phyloP scores from a whole-genome alignment of 2,329 filamentous ascomycete species.

The Myriosclerotinia duriaeana region DNA sequence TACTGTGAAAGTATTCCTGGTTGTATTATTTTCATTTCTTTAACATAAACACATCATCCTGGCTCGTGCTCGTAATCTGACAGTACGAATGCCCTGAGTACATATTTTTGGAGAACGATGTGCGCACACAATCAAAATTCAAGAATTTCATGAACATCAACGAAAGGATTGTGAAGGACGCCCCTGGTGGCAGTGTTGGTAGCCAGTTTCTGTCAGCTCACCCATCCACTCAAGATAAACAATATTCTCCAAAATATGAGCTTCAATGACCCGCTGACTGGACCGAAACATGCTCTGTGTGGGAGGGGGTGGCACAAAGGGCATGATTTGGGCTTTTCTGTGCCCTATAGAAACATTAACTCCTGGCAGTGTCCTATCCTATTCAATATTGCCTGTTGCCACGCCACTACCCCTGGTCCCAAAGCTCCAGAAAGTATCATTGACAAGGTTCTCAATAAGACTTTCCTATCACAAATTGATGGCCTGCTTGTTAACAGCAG shows the following conservation, averaged over 20 bases:
- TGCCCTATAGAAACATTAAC: not conserved
- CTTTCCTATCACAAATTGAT: not conserved
- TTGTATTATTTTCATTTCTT: not conserved
- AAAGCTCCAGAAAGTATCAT: not conserved
- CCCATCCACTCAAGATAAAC: slow-evolving; percentile 1
- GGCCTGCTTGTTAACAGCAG: not conserved
- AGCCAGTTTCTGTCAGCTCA: not conserved
- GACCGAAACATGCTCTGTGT: slow-evolving; percentile 5
- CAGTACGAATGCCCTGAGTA: not conserved
- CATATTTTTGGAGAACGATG: not conserved
- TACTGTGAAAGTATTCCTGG: not conserved
- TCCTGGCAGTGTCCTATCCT: not conserved
- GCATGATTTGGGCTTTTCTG: not conserved
- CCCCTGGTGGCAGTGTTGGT: not conserved
- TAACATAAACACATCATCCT: not conserved
- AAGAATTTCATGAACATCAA: not conserved
- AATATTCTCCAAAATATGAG: not conserved
- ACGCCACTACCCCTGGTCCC: not conserved
- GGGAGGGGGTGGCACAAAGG: not conserved
- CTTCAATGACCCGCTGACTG: not conserved
- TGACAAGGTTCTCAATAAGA: not conserved
- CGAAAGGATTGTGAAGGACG: not conserved
- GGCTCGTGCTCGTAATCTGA: not conserved
- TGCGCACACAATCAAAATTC: not conserved
- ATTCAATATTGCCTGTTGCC: not conserved